phyloP scores from a whole-genome alignment of 352 stramenopile species.

The Pelagophyceae sp. region DNA sequence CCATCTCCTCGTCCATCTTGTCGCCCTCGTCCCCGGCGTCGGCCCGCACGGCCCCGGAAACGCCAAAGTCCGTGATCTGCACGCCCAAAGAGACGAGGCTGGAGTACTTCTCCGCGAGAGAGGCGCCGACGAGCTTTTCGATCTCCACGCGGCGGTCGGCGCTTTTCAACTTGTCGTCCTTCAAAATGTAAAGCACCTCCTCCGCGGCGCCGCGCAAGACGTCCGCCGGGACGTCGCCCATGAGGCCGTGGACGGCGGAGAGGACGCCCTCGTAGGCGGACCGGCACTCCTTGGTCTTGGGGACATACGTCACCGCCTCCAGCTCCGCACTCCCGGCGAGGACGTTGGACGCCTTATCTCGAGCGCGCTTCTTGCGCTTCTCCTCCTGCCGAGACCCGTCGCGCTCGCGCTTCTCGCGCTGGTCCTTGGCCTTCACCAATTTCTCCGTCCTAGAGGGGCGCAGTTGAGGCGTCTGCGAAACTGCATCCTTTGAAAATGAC shows the following conservation, averaged over 20 bases:
- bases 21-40: constrained; percentile 50
- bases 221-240: constrained; percentile 76
- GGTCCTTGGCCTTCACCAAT: constrained; percentile 38
- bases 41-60: constrained; percentile 31
- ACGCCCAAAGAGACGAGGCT: constrained; percentile 69
- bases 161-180: constrained; percentile 73
- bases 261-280: constrained; percentile 79
- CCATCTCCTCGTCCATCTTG: constrained; percentile 91
- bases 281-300: constrained; percentile 68
- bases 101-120: constrained; percentile 52
- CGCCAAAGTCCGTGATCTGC: constrained; percentile 71
- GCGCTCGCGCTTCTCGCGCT: constrained; percentile 30
- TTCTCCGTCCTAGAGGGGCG: constrained; percentile 5
- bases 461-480: too few species aligned
- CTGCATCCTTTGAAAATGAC: too few species aligned
- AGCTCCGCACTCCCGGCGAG: constrained; percentile 21
- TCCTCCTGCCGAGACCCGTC: constrained; percentile 46
- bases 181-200: constrained; percentile 79
- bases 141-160: constrained; percentile 67
- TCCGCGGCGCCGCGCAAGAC: constrained; percentile 76
- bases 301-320: constrained; percentile 61
- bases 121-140: constrained; percentile 63
- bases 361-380: constrained; percentile 46
- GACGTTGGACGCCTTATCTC: not conserved
- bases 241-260: constrained; percentile 52